Percentiles rank a stretch among this genome's conserved stretches.
Evolutionary conservation across 179 eudicot genomes (phyloP).

Genomic region (Heliamphora pulchella): DNA sequence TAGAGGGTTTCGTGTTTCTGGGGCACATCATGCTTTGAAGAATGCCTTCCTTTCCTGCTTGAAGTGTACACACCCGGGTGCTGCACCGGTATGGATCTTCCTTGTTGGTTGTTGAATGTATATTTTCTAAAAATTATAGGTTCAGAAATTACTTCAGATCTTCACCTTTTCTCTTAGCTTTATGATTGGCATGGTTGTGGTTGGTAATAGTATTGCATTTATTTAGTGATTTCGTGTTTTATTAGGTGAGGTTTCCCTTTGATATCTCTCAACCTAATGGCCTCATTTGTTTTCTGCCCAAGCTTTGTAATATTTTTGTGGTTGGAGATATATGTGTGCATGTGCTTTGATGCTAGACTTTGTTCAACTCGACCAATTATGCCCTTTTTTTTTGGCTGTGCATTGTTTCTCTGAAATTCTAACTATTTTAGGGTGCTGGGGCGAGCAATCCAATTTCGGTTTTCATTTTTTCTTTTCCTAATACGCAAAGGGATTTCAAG

Average conservation of each 20-base stretch:
- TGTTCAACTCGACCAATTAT: neutral
- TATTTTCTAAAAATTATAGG: neutral
- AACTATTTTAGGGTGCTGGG: neutral
- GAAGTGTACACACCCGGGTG: conserved; percentile 86
- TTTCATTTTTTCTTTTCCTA: neutral
- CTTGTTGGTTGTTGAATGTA: neutral
- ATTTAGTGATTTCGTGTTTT: neutral
- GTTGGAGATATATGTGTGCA: too few relatives aligned
- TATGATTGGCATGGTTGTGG: neutral
- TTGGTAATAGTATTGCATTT: neutral
- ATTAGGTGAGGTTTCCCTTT: neutral
- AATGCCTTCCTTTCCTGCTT: conserved; percentile 82
- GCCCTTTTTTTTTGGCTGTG: neutral
- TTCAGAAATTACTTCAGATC: neutral
- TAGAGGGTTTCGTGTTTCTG: conserved; percentile 59
- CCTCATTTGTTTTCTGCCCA: neutral
- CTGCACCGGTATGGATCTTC: conserved; percentile 65
- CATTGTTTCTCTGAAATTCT: neutral
- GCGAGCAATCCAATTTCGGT: neutral
- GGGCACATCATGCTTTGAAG: conserved; percentile 72
- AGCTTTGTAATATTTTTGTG: neutral
- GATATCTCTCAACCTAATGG: neutral
- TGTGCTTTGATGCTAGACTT: neutral
- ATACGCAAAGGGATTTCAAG: neutral
- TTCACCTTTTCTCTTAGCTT: neutral